Conservation (phyloP, 208 protist species). For the Trypanosoma boissoni region DNA sequence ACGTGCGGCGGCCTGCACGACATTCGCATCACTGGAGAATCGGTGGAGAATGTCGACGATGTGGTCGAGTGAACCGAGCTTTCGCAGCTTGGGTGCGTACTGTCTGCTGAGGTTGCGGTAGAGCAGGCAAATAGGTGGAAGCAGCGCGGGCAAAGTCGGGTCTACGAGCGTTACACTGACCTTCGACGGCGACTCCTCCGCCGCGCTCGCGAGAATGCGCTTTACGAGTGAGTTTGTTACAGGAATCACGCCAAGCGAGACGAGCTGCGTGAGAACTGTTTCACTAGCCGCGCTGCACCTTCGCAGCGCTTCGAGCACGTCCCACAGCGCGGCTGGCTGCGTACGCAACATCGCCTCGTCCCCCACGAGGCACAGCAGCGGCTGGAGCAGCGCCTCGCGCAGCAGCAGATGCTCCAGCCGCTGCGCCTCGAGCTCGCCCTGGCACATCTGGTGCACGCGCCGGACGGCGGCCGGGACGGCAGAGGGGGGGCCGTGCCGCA, state of each 20-base stretch:
- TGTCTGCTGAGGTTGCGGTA: slow-evolving; percentile 35
- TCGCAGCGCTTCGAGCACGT: slow-evolving; percentile 23
- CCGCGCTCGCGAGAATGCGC: slow-evolving; percentile 18
- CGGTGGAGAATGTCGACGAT: slow-evolving; percentile 40
- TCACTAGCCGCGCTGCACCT: slow-evolving; percentile 24
- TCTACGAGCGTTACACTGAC: too few species aligned
- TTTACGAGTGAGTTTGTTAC: slow-evolving; percentile 29
- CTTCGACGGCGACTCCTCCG: background rate
- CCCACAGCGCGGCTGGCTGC: slow-evolving; percentile 30
- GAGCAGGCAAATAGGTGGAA: slow-evolving; percentile 32
- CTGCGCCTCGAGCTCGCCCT: slow-evolving; percentile 6
- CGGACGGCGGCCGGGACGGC: slow-evolving; percentile 20
- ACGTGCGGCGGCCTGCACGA: slow-evolving; percentile 57
- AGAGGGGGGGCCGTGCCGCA: slow-evolving; percentile 11
- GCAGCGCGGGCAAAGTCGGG: slow-evolving; percentile 17
- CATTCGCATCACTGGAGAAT: slow-evolving; percentile 23
- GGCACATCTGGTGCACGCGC: slow-evolving; percentile 28
- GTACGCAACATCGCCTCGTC: slow-evolving; percentile 16
- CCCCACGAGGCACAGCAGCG: slow-evolving; percentile 34
- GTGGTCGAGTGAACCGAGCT: slow-evolving; percentile 40
- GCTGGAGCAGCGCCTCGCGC: slow-evolving; percentile 40
- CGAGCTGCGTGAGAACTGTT: slow-evolving; percentile 26
- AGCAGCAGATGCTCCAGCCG: slow-evolving; percentile 33
- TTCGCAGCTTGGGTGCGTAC: slow-evolving; percentile 28
- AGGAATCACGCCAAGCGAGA: slow-evolving; percentile 34